Evolutionary conservation across 805 yeast species (phyloP), one percentile per base, ranked within the genome.

Genomic region (Lachancea dasiensis): DNA sequence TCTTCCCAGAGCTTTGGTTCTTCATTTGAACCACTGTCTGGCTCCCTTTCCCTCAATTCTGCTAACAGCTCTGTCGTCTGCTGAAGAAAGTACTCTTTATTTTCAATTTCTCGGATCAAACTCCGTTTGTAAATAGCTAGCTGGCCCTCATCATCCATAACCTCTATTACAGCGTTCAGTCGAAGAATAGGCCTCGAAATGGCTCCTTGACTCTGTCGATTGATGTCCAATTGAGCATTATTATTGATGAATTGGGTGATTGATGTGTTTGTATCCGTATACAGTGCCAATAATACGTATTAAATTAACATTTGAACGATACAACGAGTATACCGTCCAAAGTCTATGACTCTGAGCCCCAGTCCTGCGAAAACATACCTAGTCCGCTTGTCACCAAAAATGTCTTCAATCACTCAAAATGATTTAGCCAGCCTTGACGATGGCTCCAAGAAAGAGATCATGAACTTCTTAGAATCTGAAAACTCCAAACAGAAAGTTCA

Each of bases 401-500:
- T 58, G 64, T 56, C 69, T 4, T 49, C 63, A 31, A 49, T 69
- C 39, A 61, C 64, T 34, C 67, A 68, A 45, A 61, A 60, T 38
- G 69, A 63, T 21, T 50, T 73, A 10, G 64, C 68, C 6, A 57
- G 52, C 40, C 63, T 80, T 22, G 94, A 86, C 55, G 90, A 81
- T 24, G 41, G 69, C 20, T 74, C 92, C 31, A 79, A 81, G 60
- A 73, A 77, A 54, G 95, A 86, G 46, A 77, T 87, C 35, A 68
- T 78, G 51, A 69, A 72, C 40, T 87, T 86, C 67, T 68, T 87
- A 34, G 94, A 86, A 56, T 65, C 81, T 10, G 96, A 89, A 64
- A 81, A 82, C 56, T 75, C 92, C 46, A 86, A 84, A 66, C 79
- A 90, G 39, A 86, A 86, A 64, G 85, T 89, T 21, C 95, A 86